Base-by-base conservation (phyloP, 2,329 filamentous ascomycete species). In the Trichoderma semiorbis region DNA sequence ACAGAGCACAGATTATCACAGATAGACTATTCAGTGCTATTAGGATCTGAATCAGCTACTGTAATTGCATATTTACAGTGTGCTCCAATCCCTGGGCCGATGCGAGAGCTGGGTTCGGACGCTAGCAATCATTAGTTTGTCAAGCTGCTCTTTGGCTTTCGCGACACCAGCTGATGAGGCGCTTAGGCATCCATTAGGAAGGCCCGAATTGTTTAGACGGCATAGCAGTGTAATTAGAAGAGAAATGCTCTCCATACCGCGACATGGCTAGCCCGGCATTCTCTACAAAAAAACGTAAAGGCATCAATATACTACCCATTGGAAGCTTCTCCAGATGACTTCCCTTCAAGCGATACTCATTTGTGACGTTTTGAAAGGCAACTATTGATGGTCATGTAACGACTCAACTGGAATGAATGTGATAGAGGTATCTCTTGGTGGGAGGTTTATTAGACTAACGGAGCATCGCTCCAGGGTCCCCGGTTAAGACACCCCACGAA, bases 101-200 rank as follows among this genome's bases (percentile, higher is more conserved):
- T 24, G 21, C 58, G 11, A 39, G 58, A 39, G 14, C 32, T 24
- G 58, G 30, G 32, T 62, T 24, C n/a, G 21, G 61, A 63, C 8
- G 32, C 57, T 32, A 34, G 2, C 16, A 60, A 60, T 21, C 18
- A 34, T 32, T 58, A 58, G 55, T 32, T 58, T 58, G 26, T 32
- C 16, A n/a, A 58, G 30, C 28, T 58, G 4, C 16, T 58, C 26
- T 30, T 21, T 58, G 16, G 26, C 55, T 11, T 30, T 58, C 26
- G 7, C 57, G 18, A 60, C 30, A 18, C 28, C 39, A 50, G n/a
- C 34, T 60, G 47, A 47, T 6, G 7, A 21, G 65, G 65, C 65
- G 65, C 65, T 57, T 68, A 69, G 28, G 30, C 12, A 21, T 43
- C 65, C 53, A 60, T 43, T 60, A 68, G 65, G 34, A 60, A 60